A percentile compares a stretch with the other conserved stretches of the same genome.
phyloP scores from a whole-genome alignment of 169 alveolate genomes.

The Cryptosporidium tyzzeri region DNA sequence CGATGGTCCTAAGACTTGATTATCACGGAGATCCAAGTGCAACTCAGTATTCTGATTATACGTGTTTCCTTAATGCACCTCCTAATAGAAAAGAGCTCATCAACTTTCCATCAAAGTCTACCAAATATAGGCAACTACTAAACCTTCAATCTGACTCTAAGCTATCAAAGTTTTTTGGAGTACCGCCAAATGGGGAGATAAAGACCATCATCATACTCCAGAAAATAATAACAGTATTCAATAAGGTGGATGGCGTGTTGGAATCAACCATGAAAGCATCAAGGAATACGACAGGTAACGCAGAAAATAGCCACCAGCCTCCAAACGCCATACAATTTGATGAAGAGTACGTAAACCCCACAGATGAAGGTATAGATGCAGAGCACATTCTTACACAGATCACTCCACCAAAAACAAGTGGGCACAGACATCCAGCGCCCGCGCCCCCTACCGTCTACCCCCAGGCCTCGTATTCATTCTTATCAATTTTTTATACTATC shows the following conservation, averaged over 20 bases:
- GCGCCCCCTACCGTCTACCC: constrained; percentile 42
- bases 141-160: constrained; percentile 27
- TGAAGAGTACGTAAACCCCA: neutral
- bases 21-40: constrained; percentile 54
- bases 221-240: constrained; percentile 10
- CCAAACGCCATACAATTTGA: neutral
- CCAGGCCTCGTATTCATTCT: constrained; percentile 37
- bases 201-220: constrained; percentile 37
- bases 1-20: constrained; percentile 56
- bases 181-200: constrained; percentile 15
- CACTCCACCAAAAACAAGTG: neutral
- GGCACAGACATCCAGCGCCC: neutral
- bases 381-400: neutral
- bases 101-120: constrained; percentile 33
- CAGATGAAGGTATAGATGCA: neutral
- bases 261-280: constrained; percentile 23
- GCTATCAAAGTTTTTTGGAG: constrained; percentile 19
- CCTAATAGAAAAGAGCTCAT: neutral
- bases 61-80: constrained; percentile 70
- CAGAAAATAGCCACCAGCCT: too few relatives aligned
- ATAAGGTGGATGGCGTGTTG: constrained; percentile 30
- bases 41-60: constrained; percentile 52
- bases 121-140: constrained; percentile 24
- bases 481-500: constrained; percentile 51
- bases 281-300: neutral